Evolutionary conservation across 73 alveolate species (phyloP).

Genomic region (Tetrahymena elliotti): DNA sequence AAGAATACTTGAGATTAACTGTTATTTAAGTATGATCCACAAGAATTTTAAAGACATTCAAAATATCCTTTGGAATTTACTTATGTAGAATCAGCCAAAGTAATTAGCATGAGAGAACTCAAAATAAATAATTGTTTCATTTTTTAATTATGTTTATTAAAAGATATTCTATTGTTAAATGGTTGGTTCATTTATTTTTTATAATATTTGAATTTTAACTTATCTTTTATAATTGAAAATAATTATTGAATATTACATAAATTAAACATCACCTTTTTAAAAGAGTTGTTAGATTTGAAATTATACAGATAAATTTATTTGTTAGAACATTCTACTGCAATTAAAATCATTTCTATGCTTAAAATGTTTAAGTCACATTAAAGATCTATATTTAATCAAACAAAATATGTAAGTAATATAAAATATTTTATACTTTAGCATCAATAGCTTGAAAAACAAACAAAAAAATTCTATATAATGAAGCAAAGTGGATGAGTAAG

Average conservation of each 20-base stretch:
- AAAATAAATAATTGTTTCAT: not conserved
- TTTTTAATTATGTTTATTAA: not conserved
- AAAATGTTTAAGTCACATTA: not conserved
- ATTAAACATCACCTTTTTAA: not conserved
- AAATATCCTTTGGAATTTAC: not conserved
- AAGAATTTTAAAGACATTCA: not conserved
- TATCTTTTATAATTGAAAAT: not conserved
- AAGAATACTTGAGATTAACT: not conserved
- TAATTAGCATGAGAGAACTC: not conserved
- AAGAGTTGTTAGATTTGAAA: not conserved
- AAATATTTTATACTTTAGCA: no score
- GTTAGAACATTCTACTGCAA: not conserved
- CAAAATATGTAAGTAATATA: not conserved
- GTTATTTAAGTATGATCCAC: not conserved
- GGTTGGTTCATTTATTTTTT: not conserved
- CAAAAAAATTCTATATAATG: not conserved
- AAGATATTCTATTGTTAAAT: not conserved
- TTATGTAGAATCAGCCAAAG: not conserved
- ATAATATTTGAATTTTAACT: no score
- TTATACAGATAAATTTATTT: not conserved
- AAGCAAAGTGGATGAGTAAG: no score
- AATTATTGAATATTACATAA: not conserved
- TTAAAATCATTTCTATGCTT: no score
- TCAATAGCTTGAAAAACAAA: not conserved
- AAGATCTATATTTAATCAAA: not conserved